phyloP scores from a whole-genome alignment of 345 rosid species.

The Populus pruinosa region DNA sequence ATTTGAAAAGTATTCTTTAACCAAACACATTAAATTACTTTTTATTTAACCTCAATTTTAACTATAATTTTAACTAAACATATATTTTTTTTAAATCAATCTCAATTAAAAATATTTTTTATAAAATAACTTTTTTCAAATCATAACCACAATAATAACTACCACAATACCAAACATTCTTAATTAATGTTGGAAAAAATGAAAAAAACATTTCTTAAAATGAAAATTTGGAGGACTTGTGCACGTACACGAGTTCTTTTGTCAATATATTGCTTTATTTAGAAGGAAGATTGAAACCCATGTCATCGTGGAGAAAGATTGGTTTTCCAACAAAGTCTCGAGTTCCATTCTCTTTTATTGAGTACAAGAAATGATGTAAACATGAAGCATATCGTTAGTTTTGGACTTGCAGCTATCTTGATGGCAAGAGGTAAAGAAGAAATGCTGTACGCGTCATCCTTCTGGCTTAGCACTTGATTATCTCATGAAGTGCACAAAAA shows the following conservation, averaged over 20 bases:
- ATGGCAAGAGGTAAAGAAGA: neutral
- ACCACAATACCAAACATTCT: no score
- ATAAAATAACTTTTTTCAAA: no score
- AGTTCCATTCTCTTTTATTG: constrained; percentile 7
- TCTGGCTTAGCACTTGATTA: neutral
- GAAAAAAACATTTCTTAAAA: neutral
- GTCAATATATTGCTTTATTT: neutral
- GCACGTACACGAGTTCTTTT: neutral
- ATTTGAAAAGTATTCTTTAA: no score
- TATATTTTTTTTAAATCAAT: no score
- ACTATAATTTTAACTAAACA: no score
- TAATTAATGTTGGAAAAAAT: neutral
- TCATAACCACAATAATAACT: no score
- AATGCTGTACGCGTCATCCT: neutral
- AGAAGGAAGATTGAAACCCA: neutral
- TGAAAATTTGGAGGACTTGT: neutral
- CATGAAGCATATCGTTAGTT: constrained; percentile 5
- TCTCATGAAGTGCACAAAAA: neutral
- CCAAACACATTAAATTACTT: no score
- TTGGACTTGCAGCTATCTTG: constrained; percentile 3
- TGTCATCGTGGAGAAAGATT: neutral
- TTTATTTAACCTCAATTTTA: no score
- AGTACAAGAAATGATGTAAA: constrained; percentile 11
- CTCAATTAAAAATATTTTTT: no score
- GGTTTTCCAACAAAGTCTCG: constrained; percentile 19